These are phyloP conservation scores for Saitozyma sp. DNA, from an alignment of 768 basidiomycete species.

Conservation along the genomic window DNA sequence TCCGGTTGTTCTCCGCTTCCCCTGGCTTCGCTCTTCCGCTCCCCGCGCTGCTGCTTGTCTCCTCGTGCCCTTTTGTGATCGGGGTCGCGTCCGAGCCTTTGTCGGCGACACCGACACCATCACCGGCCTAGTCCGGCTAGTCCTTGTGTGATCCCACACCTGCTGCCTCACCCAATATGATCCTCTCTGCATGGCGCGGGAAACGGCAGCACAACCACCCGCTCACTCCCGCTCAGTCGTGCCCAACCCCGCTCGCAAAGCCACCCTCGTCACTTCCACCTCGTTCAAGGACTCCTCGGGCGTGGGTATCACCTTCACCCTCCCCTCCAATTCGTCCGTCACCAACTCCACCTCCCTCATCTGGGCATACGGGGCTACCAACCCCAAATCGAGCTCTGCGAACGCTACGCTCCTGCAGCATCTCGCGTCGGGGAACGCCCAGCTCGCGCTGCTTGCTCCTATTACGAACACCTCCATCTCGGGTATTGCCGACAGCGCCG, in stretches of 20 bases:
- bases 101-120: no score
- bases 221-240: constrained; percentile 38
- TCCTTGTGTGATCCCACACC: no score
- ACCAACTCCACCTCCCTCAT: constrained; percentile 56
- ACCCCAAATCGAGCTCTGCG: constrained; percentile 57
- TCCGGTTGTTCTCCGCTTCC: no score
- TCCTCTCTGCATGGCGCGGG: no score
- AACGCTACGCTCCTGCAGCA: constrained; percentile 61
- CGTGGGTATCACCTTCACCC: constrained; percentile 35
- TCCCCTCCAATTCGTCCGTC: constrained; percentile 27
- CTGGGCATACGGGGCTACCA: constrained; percentile 61
- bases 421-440: constrained; percentile 54
- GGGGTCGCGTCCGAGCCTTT: no score
- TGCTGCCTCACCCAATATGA: no score
- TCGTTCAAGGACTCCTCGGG: constrained; percentile 33
- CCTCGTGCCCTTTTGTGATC: no score
- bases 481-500: constrained; percentile 2
- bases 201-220: background rate
- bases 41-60: no score
- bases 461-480: constrained; percentile 2
- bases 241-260: constrained; percentile 58
- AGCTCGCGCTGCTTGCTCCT: constrained; percentile 59
- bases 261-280: constrained; percentile 58
- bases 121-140: no score
- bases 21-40: no score